A percentile compares a stretch with the other conserved stretches of the same genome.
Conservation (phyloP, 768 basidiomycete species). For the Phanerochaete sordida region DNA sequence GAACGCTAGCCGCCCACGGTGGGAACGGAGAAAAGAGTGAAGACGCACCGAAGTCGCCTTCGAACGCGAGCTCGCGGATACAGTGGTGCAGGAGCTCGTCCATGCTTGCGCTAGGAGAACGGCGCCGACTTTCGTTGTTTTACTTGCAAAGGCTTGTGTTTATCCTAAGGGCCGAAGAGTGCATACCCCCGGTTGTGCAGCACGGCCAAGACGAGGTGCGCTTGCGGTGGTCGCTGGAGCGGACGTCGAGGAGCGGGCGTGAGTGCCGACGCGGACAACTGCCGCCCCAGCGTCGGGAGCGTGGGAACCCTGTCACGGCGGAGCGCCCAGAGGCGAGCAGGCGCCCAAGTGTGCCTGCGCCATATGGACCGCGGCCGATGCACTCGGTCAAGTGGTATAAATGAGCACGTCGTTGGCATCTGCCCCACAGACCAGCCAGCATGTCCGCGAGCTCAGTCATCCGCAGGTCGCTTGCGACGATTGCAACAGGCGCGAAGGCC, state of each 20-base stretch:
- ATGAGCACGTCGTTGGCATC: not conserved
- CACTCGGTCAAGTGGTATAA: not conserved
- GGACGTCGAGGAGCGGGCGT: not conserved
- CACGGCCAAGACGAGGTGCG: not conserved
- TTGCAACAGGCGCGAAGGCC: not conserved
- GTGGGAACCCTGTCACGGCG: not conserved
- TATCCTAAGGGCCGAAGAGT: no score
- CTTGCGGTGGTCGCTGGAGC: not conserved
- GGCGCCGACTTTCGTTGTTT: not conserved
- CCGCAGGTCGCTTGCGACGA: slow-evolving; percentile 16
- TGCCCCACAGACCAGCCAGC: not conserved
- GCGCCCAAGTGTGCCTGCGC: not conserved
- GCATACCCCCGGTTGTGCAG: not conserved
- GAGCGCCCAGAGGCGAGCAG: not conserved
- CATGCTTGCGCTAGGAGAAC: slow-evolving; percentile 38
- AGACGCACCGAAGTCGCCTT: slow-evolving; percentile 82
- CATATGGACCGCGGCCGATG: no score
- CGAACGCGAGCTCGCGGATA: slow-evolving; percentile 83
- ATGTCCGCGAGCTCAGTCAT: slow-evolving; percentile 7
- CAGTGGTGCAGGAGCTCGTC: slow-evolving; percentile 85
- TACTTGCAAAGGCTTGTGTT: not conserved
- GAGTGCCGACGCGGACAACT: not conserved
- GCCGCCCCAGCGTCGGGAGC: not conserved
- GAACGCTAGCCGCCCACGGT: not conserved
- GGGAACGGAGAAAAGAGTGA: slow-evolving; percentile 4